Conservation (phyloP, 2,329 filamentous ascomycete species). For the Ramichloridium luteum region DNA sequence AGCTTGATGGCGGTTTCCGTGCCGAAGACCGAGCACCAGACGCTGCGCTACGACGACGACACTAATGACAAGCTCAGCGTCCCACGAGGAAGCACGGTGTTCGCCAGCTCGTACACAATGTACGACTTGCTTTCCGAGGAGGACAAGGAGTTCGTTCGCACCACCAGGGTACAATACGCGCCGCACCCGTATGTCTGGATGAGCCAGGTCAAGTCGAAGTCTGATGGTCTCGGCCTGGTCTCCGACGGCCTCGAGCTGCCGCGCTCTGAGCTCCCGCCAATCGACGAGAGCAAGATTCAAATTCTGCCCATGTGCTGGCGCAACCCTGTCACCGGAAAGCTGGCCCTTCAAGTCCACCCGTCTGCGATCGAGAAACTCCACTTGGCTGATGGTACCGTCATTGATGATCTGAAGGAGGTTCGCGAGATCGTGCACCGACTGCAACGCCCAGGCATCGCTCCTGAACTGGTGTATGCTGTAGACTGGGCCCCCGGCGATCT, state of each 20-base stretch:
- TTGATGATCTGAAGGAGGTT: constrained; percentile 56
- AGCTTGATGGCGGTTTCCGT: constrained; percentile 63
- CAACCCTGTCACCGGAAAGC: constrained; percentile 56
- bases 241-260: constrained; percentile 54
- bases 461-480: constrained; percentile 56
- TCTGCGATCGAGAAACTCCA: constrained; percentile 59
- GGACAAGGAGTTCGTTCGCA: constrained; percentile 56
- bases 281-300: constrained; percentile 56
- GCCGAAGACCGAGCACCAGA: constrained; percentile 53
- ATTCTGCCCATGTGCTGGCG: constrained; percentile 65
- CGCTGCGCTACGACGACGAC: constrained; percentile 61
- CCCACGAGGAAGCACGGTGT: constrained; percentile 64
- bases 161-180: constrained; percentile 60
- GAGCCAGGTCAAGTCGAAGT: constrained; percentile 51
- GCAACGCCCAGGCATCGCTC: constrained; percentile 61
- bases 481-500: constrained; percentile 69
- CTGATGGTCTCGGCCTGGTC: constrained; percentile 59
- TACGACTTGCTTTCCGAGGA: constrained; percentile 52
- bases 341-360: constrained; percentile 64
- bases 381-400: constrained; percentile 50
- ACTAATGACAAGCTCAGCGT: constrained; percentile 53
- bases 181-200: constrained; percentile 78
- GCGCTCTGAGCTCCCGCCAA: constrained; percentile 46
- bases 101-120: constrained; percentile 59
- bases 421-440: constrained; percentile 58